Evolutionary conservation across 2,329 filamentous ascomycete genomes (phyloP).

Genomic region (Aspergillus udagawae): DNA sequence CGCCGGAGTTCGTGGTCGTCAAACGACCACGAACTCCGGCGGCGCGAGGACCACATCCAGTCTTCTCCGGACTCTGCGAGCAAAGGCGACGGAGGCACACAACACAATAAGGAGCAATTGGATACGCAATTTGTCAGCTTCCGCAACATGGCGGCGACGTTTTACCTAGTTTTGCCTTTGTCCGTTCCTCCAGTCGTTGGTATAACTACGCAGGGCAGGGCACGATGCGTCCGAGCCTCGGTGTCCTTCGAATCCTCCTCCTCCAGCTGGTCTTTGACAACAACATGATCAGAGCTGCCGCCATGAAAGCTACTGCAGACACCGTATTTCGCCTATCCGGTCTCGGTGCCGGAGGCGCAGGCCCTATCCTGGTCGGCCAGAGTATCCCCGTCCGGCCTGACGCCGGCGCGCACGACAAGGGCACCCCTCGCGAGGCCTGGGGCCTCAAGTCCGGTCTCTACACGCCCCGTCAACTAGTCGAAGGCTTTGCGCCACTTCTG

Average conservation of each 20-base stretch:
- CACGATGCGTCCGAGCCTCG: not conserved
- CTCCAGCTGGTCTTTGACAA: not conserved
- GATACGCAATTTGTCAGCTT: not conserved
- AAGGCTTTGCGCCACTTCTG: constrained; percentile 17
- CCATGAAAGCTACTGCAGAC: constrained; percentile 1
- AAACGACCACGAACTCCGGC: constrained; percentile 1
- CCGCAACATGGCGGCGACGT: not conserved
- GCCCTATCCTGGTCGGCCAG: constrained; percentile 1
- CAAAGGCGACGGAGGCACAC: not conserved
- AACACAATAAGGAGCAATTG: not conserved
- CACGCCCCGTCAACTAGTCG: constrained; percentile 17
- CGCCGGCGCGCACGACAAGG: not conserved
- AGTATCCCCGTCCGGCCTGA: not conserved
- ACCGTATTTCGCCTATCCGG: constrained; percentile 1
- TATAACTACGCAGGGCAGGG: constrained; percentile 1
- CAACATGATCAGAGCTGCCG: constrained; percentile 1
- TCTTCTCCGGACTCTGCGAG: not conserved
- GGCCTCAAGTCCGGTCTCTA: constrained; percentile 14
- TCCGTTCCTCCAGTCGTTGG: not conserved
- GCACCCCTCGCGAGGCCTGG: constrained; percentile 9
- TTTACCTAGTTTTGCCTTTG: not conserved
- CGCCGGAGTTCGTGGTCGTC: constrained; percentile 1
- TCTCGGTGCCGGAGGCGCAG: not conserved
- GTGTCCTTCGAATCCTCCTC: not conserved
- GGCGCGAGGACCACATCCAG: not conserved